Evolutionary conservation across 805 yeast species (phyloP).

Genomic region (Suhomyces sp.): DNA sequence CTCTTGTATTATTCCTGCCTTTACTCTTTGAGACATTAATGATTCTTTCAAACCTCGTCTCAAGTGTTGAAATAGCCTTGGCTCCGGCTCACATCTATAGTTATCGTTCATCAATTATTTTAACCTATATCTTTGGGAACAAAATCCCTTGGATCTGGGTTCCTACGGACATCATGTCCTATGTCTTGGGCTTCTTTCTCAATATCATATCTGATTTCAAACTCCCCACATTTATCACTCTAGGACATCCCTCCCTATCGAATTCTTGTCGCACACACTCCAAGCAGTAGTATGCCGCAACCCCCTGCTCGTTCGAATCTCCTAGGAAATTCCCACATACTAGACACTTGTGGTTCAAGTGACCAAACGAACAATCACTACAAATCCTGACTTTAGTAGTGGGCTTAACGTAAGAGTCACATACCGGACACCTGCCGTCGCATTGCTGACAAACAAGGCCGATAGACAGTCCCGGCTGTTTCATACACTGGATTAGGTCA

Average conservation of each 20-base stretch:
- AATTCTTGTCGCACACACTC: constrained; percentile 80
- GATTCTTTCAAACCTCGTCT: too few relatives aligned
- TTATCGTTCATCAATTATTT: too few relatives aligned
- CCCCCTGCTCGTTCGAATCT: constrained; percentile 42
- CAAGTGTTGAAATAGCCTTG: too few relatives aligned
- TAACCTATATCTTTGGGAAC: too few relatives aligned
- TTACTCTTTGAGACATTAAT: too few relatives aligned
- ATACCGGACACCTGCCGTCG: constrained; percentile 88
- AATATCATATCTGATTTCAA: constrained; percentile 59
- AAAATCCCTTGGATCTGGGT: too few relatives aligned
- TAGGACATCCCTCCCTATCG: constrained; percentile 92
- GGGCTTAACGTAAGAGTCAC: constrained; percentile 83
- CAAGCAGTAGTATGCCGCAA: constrained; percentile 71
- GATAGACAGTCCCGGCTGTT: constrained; percentile 71
- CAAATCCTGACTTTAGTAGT: constrained; percentile 68
- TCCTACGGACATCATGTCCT: too few relatives aligned
- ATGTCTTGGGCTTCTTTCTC: constrained; percentile 3
- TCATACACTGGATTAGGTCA: constrained; percentile 79
- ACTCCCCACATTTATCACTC: constrained; percentile 78
- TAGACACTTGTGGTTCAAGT: constrained; percentile 64
- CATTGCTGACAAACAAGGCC: constrained; percentile 82
- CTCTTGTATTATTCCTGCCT: too few relatives aligned
- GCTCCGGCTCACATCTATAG: too few relatives aligned
- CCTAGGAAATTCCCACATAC: constrained; percentile 69
- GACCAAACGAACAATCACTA: constrained; percentile 82